Conservation (phyloP, 148 eudicot species). For the Vaccinium corymbosum region DNA sequence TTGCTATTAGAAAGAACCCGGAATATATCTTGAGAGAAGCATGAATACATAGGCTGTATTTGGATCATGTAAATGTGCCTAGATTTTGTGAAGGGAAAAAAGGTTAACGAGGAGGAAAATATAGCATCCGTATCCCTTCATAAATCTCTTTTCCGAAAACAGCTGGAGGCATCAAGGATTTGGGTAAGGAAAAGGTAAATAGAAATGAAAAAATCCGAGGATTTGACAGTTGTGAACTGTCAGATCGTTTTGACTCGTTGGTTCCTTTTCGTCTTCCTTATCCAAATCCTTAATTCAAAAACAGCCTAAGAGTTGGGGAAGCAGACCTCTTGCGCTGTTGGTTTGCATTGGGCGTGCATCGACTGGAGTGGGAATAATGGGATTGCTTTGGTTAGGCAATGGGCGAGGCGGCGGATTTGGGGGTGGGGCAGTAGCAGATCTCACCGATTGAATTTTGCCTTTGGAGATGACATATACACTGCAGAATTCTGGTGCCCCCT, state of each 20-base stretch:
- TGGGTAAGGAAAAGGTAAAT: neutral
- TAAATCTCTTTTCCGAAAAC: neutral
- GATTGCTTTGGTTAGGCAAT: slow-evolving; percentile 5
- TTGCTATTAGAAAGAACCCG: neutral
- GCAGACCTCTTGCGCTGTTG: slow-evolving; percentile 35
- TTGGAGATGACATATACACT: slow-evolving; percentile 58
- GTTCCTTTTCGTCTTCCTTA: neutral
- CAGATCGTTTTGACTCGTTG: neutral
- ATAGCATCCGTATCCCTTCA: neutral
- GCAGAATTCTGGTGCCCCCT: slow-evolving; percentile 65
- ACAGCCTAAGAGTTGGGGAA: neutral
- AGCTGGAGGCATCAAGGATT: neutral
- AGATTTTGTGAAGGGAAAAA: neutral
- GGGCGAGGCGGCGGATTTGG: slow-evolving; percentile 27
- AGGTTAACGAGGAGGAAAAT: neutral
- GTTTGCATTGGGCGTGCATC: slow-evolving; percentile 15
- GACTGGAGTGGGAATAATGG: neutral
- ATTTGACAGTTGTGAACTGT: no score
- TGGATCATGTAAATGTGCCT: neutral
- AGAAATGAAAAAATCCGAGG: neutral
- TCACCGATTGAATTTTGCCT: slow-evolving; percentile 45
- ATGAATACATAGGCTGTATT: neutral
- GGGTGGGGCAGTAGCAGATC: slow-evolving; percentile 35
- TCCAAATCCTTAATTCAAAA: neutral
- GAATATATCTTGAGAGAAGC: neutral